Evolutionary conservation across 805 yeast genomes (phyloP).

Genomic region (Lipomyces mesembrius): DNA sequence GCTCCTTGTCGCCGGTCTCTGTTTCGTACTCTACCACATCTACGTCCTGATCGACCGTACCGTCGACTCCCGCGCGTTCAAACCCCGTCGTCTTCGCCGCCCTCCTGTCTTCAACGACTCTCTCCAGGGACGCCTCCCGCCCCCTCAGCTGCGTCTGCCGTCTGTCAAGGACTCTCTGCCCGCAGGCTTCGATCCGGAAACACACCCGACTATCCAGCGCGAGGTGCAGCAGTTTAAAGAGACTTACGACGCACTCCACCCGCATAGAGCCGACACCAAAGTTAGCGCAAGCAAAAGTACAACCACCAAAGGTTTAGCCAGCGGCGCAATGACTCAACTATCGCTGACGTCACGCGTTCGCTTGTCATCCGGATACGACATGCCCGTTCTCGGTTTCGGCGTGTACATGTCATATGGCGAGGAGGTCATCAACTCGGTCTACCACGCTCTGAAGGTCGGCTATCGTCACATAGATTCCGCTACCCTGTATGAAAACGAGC

Average conservation of each 20-base stretch:
- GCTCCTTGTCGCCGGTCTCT: background rate
- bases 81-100: background rate
- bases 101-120: background rate
- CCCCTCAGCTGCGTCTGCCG: conserved; percentile 18
- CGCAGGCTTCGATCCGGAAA: conserved; percentile 8
- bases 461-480: conserved; percentile 82
- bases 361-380: conserved; percentile 59
- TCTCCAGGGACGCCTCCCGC: background rate
- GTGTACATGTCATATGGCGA: conserved; percentile 76
- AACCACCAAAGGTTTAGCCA: background rate
- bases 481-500: conserved; percentile 68
- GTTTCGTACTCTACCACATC: background rate
- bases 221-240: conserved; percentile 4
- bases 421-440: conserved; percentile 55
- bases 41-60: background rate
- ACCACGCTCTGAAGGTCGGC: conserved; percentile 82
- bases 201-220: background rate
- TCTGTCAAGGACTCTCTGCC: conserved; percentile 16
- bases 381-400: conserved; percentile 82
- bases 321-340: conserved; percentile 6
- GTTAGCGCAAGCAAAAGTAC: background rate
- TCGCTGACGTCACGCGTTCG: conserved; percentile 15
- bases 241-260: background rate
- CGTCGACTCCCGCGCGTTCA: background rate
- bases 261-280: background rate